phyloP scores from a whole-genome alignment of 805 yeast species.

The Metschnikowia henanensis region DNA sequence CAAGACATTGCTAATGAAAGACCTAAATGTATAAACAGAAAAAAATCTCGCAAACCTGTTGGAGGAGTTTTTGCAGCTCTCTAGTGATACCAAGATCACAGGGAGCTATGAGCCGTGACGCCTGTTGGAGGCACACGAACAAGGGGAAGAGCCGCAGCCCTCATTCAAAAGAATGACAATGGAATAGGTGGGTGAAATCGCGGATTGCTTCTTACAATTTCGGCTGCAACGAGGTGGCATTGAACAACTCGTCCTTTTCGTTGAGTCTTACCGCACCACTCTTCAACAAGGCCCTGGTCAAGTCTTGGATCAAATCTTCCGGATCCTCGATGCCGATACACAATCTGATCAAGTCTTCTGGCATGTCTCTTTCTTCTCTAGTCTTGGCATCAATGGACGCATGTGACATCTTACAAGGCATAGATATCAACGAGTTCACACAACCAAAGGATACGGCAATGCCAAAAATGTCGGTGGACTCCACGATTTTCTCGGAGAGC shows the following conservation, averaged over 20 bases:
- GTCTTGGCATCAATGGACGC: slow-evolving; percentile 92
- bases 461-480: slow-evolving; percentile 73
- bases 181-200: not conserved
- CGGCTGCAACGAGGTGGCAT: slow-evolving; percentile 35
- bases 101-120: not conserved
- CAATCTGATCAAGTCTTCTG: slow-evolving; percentile 87
- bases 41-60: slow-evolving; percentile 18
- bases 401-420: slow-evolving; percentile 96
- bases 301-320: slow-evolving; percentile 79
- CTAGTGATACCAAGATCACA: not conserved
- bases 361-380: slow-evolving; percentile 84
- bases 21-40: not conserved
- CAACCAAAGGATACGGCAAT: slow-evolving; percentile 95
- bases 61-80: slow-evolving; percentile 9
- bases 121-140: slow-evolving; percentile 16
- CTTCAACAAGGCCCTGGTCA: slow-evolving; percentile 64
- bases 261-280: slow-evolving; percentile 58
- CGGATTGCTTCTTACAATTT: slow-evolving; percentile 19
- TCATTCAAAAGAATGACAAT: not conserved
- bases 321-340: slow-evolving; percentile 90
- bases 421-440: slow-evolving; percentile 86
- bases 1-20: no score
- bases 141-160: not conserved
- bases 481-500: slow-evolving; percentile 70
- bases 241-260: slow-evolving; percentile 40